A percentile compares a stretch with the other conserved stretches of the same genome.
These are phyloP conservation scores for Cucurbita maxima DNA, from an alignment of 306 rosid species.

Conservation along the genomic window DNA sequence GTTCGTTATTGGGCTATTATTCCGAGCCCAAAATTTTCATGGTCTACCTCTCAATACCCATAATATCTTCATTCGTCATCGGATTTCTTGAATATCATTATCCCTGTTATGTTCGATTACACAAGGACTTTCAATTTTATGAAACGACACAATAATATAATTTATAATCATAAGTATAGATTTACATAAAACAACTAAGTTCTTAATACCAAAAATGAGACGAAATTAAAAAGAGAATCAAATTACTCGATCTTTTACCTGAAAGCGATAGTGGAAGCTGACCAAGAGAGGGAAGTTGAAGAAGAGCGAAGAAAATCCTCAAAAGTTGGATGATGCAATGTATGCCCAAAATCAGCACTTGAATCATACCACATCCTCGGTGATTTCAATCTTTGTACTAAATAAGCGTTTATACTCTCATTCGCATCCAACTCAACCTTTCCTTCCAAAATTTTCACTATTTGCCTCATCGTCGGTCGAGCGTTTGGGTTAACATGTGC, in stretches of 20 bases:
- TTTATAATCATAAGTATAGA: too few species aligned
- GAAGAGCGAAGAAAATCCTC: conserved; percentile 39
- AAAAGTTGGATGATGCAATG: conserved; percentile 64
- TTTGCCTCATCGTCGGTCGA: conserved; percentile 74
- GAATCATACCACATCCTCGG: conserved; percentile 26
- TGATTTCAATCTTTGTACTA: conserved; percentile 36
- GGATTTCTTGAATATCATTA: too few species aligned
- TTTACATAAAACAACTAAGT: too few species aligned
- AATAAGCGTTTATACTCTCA: conserved; percentile 31
- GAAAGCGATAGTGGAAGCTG: conserved; percentile 22
- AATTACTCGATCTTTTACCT: conserved; percentile 21
- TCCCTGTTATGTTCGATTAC: too few species aligned
- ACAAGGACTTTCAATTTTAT: too few species aligned
- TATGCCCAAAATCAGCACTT: conserved; percentile 17
- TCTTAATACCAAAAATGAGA: too few species aligned
- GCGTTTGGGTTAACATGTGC: conserved; percentile 48
- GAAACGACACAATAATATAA: too few species aligned
- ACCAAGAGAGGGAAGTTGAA: conserved; percentile 42
- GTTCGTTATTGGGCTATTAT: too few species aligned
- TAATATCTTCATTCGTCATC: too few species aligned
- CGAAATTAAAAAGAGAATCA: too few species aligned
- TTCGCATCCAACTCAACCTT: conserved; percentile 24
- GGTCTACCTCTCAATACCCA: too few species aligned
- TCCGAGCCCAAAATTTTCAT: too few species aligned
- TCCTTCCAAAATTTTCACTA: conserved; percentile 49